Base-by-base conservation (phyloP, 202 grass and related monocot genomes). In the Zizania palustris region DNA sequence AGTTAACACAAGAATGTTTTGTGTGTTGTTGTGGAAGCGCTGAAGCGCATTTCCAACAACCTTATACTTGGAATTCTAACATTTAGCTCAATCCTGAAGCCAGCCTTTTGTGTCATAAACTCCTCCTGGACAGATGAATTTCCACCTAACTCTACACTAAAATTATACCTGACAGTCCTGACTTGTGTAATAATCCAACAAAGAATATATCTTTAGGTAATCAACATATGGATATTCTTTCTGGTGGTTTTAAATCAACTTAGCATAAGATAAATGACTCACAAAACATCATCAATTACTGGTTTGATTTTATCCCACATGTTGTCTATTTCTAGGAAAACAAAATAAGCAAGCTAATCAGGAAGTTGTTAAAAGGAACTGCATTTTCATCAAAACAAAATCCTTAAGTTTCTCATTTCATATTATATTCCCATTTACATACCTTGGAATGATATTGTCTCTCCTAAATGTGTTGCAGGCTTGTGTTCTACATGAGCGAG, bases 401-500 rank as follows among this genome's bases (percentile, higher is more conserved):
- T 50, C 36, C 2, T 63, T 62, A 77, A 71, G 13, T 71, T 19
- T 82, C 12, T 16, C 45, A 58, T 20, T 60, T 71, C 41, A 45
- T 43, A 15, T 56, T 59, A 38, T 60, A 21, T 71, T 62, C 8
- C 21, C 9, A 41, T 80, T 35, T 79, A 64, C 40, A 71, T 71
- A 80, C 76, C 81, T 84, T 71, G 15, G 80, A 56, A 66, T 40
- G 64, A 69, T 46, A 80, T 34, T 33, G n/a, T 11, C 50, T 75
- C 46, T 80, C 39, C 56, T 44, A 49, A 65, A 88, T 80, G 45
- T 64, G 64, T 75, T 56, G 18, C 84, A 94, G 95, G 91, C 89
- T 59, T 92, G 91, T 60, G 91, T 94, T 69, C 85, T 97, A 60
- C 89, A 92, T 36, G 86, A 91, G 69, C 86, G 74, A 64, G 94